These are phyloP conservation scores for Dioszegia crocea DNA, from an alignment of 768 basidiomycete species.

Conservation along the genomic window DNA sequence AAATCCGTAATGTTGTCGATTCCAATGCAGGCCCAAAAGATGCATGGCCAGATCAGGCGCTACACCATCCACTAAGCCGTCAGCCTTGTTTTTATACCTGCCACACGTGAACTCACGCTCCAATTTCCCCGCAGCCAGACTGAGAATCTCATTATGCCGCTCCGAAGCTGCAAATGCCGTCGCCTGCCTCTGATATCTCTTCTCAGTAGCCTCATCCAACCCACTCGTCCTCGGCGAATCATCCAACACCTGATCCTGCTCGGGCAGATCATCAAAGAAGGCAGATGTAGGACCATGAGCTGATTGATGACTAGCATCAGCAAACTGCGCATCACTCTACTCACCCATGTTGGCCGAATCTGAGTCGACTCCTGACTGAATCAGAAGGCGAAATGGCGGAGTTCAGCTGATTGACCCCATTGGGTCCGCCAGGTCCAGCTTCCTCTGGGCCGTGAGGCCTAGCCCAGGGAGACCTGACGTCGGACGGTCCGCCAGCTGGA, in stretches of 20 bases:
- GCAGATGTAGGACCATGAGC: conserved; percentile 18
- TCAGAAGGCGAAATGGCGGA: neutral
- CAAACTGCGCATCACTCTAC: neutral
- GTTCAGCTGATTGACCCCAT: too few relatives aligned
- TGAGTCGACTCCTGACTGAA: neutral
- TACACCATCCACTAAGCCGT: conserved; percentile 19
- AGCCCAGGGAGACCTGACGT: too few relatives aligned
- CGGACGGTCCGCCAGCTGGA: neutral
- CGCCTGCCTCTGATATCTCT: conserved; percentile 6
- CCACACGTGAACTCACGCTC: conserved; percentile 2
- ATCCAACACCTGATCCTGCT: conserved; percentile 4
- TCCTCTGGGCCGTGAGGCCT: neutral
- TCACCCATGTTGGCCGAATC: neutral
- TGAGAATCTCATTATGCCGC: conserved; percentile 18
- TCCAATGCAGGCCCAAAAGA: conserved; percentile 28
- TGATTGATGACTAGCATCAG: conserved; percentile 4
- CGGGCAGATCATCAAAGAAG: conserved; percentile 9
- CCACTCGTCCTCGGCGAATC: conserved; percentile 1
- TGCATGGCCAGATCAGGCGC: conserved; percentile 26
- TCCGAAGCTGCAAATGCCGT: conserved; percentile 9
- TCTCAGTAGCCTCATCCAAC: conserved; percentile 1
- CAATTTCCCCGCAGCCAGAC: conserved; percentile 12
- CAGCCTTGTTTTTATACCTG: neutral
- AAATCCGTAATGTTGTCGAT: conserved; percentile 28
- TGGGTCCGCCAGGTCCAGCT: neutral